Percentiles rank a stretch among this genome's conserved stretches.
Evolutionary conservation across 2,329 filamentous ascomycete genomes (phyloP).

Genomic region (Berkeleyomyces rouxiae): DNA sequence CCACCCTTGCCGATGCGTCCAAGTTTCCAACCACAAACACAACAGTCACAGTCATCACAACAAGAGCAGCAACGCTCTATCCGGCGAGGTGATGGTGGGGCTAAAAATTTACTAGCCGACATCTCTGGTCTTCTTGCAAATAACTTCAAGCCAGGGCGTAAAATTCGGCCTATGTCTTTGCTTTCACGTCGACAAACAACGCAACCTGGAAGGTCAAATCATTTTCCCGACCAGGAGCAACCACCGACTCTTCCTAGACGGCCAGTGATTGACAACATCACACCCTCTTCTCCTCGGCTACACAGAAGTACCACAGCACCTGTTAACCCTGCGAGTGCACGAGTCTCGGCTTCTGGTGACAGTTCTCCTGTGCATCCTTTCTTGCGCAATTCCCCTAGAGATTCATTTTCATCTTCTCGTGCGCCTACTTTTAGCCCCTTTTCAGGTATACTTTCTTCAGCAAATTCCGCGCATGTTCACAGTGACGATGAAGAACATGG

Average conservation of each 20-base stretch:
- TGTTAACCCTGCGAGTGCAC: not conserved
- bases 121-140: not conserved
- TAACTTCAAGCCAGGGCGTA: not conserved
- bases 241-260: conserved; percentile 6
- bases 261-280: conserved; percentile 3
- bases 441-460: not conserved
- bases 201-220: not conserved
- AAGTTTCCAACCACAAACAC: not conserved
- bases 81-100: not conserved
- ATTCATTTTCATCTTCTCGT: not conserved
- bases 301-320: conserved; percentile 11
- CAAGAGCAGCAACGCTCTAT: not conserved
- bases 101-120: not conserved
- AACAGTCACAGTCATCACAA: not conserved
- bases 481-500: conserved; percentile 9
- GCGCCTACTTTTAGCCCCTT: conserved; percentile 1
- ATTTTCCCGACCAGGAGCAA: not conserved
- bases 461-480: conserved; percentile 1
- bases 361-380: conserved; percentile 9
- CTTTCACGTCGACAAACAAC: conserved; percentile 6
- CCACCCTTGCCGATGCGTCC: not conserved
- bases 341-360: not conserved
- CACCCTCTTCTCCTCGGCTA: not conserved
- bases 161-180: not conserved
- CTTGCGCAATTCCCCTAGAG: not conserved